A percentile compares a stretch with the other conserved stretches of the same genome.
phyloP scores from a whole-genome alignment of 1,284 basidiomycete species.

The Apiotrichum akiyoshidainum region DNA sequence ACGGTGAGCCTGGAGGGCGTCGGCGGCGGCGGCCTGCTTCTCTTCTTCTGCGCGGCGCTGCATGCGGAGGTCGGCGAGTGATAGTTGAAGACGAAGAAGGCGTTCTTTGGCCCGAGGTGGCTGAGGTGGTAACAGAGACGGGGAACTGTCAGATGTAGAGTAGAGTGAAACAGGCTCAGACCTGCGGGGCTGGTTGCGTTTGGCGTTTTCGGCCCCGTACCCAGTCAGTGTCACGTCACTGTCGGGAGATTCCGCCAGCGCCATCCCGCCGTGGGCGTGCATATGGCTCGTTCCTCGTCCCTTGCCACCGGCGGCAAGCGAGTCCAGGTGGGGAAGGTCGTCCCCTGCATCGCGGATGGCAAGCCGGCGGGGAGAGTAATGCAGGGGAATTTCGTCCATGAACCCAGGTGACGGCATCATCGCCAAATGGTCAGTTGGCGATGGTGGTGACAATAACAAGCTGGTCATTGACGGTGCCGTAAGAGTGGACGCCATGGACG shows the following conservation, averaged over 20 bases:
- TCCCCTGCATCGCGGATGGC: neutral
- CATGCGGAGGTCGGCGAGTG: conserved; percentile 21
- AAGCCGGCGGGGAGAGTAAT: neutral
- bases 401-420: conserved; percentile 3
- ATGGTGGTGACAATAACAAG: conserved; percentile 18
- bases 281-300: neutral
- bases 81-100: conserved; percentile 17
- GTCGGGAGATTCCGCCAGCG: neutral
- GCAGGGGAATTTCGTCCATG: neutral
- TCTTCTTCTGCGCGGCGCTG: conserved; percentile 12
- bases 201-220: neutral
- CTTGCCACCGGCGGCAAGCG: neutral
- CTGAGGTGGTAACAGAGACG: neutral
- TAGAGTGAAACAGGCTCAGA: neutral
- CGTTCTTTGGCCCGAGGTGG: conserved; percentile 18
- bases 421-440: conserved; percentile 12
- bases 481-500: conserved; percentile 21
- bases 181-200: neutral
- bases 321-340: neutral
- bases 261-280: neutral
- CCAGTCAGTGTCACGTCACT: neutral
- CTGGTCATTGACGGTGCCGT: conserved; percentile 22
- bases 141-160: neutral
- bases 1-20: neutral
- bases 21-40: neutral